phyloP scores from a whole-genome alignment of 2,329 filamentous ascomycete species.

The Chrysosporium queenslandicum region DNA sequence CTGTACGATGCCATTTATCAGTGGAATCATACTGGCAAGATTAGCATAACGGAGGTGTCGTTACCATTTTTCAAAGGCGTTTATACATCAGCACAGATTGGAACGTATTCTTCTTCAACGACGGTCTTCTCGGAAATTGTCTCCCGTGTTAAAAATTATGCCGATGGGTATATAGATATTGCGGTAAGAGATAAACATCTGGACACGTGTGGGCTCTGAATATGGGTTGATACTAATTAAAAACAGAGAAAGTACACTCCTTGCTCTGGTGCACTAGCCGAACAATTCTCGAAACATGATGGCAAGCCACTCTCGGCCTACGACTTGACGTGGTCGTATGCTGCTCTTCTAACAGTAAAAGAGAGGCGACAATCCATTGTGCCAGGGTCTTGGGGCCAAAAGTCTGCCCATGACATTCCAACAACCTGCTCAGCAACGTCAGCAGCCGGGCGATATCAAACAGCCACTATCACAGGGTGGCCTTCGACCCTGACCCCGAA shows the following conservation, averaged over 20 bases:
- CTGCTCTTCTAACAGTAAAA: slow-evolving; percentile 33
- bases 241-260: slow-evolving; percentile 38
- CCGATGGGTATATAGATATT: slow-evolving; percentile 44
- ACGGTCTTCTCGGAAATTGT: slow-evolving; percentile 38
- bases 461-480: slow-evolving; percentile 27
- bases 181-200: slow-evolving; percentile 19
- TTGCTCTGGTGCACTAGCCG: slow-evolving; percentile 45
- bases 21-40: slow-evolving; percentile 54
- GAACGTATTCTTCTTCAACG: slow-evolving; percentile 53
- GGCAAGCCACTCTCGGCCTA: slow-evolving; percentile 31
- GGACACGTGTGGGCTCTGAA: background rate
- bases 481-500: slow-evolving; percentile 23
- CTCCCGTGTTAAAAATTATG: slow-evolving; percentile 52
- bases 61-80: slow-evolving; percentile 63
- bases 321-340: slow-evolving; percentile 40
- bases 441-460: slow-evolving; percentile 28
- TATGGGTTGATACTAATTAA: background rate
- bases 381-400: slow-evolving; percentile 29
- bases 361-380: slow-evolving; percentile 27
- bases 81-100: slow-evolving; percentile 46
- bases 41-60: slow-evolving; percentile 56
- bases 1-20: slow-evolving; percentile 65
- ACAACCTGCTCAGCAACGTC: slow-evolving; percentile 25
- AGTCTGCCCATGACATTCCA: slow-evolving; percentile 26
- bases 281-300: slow-evolving; percentile 32